A percentile compares a stretch with the other conserved stretches of the same genome.
Conservation (phyloP, 768 basidiomycete species). For the Leccinum subgranulosum region DNA sequence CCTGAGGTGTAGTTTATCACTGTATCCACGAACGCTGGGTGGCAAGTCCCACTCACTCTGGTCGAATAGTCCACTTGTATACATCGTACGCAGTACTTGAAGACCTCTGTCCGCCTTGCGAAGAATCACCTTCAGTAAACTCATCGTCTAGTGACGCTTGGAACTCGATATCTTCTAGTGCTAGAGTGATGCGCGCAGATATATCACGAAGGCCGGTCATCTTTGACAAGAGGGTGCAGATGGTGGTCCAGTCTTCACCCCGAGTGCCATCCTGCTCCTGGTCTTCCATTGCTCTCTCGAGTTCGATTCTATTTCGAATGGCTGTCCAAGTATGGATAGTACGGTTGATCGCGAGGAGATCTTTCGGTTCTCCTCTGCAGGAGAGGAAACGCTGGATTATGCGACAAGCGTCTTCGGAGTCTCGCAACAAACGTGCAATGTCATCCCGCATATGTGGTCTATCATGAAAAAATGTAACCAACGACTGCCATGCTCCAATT, state of each 20-base stretch:
- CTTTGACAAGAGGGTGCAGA: conserved; percentile 52
- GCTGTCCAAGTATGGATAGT: conserved; percentile 60
- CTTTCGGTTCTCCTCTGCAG: conserved; percentile 61
- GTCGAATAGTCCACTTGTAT: conserved; percentile 59
- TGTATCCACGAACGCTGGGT: neutral
- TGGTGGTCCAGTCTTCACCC: conserved; percentile 50
- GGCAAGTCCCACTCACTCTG: conserved; percentile 45
- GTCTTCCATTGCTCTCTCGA: conserved; percentile 56
- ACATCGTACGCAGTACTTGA: conserved; percentile 28
- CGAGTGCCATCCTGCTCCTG: conserved; percentile 21
- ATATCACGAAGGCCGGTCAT: conserved; percentile 52
- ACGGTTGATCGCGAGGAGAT: conserved; percentile 60
- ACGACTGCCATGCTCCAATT: conserved; percentile 70
- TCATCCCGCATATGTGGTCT: conserved; percentile 65
- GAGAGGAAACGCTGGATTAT: conserved; percentile 75
- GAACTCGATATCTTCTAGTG: conserved; percentile 37
- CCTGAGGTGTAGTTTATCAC: conserved; percentile 32
- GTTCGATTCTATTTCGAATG: conserved; percentile 47
- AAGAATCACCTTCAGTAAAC: conserved; percentile 21
- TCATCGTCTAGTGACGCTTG: conserved; percentile 17
- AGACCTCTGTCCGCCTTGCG: conserved; percentile 12
- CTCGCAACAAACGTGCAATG: conserved; percentile 49
- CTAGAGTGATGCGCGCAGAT: conserved; percentile 52
- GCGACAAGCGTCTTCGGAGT: conserved; percentile 68
- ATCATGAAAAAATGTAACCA: conserved; percentile 67